Base-by-base conservation (phyloP, 108 stramenopile species). In the Nitzschia sp. region DNA sequence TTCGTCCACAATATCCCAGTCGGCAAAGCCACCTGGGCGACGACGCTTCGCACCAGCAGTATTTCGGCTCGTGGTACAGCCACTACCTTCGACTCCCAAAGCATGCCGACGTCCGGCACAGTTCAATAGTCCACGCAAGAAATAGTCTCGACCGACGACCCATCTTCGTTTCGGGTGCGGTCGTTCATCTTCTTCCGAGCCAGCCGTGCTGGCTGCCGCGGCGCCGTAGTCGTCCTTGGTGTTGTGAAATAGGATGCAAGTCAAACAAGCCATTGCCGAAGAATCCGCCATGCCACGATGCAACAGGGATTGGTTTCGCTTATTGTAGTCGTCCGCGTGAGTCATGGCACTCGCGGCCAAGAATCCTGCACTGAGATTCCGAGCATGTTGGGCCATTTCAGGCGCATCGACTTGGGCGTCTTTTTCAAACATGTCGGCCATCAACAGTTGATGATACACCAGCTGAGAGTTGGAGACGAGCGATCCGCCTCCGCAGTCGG, bases 401-500 rank as follows among this genome's bases (percentile, higher is more conserved):
- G 84, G 81, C 45, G 79, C 60, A 48, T 91, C 88, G 22, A 87
- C 79, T 28, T 86, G 73, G 4, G 86, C 83, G 52, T 89, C 77
- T n/a, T 55, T 84, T 34, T 80, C 82, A 60, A 87, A 89, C 83
- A 86, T 86, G 58, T 89, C 80, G 23, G 86, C 86, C 56, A 85
- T 72, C 21, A 82, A 76, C 25, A 94, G 66, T 46, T 91, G 84
- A 71, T 94, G 75, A 34, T 84, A 82, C 1, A 91, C 30, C 23
- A 94, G 64, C 45, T 79, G 71, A 28, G 75, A 58, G 67, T 94
- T 94, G 16, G 92, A 94, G 6, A 84, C 76, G 16, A 89, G 75
- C n/a, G 89, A 91, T 0, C 92, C 92, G 22, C 92, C 92, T 13
- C 86, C 92, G 69, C 89, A 89, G 66, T 94, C 92, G 17, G 75